Conservation (phyloP, 495 filamentous ascomycete species). For the Bacidia rubella region DNA sequence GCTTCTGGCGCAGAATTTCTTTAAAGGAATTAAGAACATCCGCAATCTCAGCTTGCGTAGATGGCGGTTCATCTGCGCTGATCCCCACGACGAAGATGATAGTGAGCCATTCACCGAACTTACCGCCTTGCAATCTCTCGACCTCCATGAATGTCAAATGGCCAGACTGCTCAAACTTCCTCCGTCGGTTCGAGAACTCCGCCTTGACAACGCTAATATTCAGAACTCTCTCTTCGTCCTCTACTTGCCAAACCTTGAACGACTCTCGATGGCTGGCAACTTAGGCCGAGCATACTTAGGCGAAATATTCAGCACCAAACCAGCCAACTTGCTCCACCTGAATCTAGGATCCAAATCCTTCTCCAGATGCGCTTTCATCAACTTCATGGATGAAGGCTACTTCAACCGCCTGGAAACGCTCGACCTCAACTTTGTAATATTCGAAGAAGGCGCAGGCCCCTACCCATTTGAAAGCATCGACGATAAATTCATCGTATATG, state of each 20-base stretch:
- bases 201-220: not conserved
- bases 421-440: not conserved
- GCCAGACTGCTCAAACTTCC: not conserved
- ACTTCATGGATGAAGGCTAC: not conserved
- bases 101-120: not conserved
- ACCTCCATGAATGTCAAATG: not conserved
- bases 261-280: not conserved
- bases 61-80: too few relatives aligned
- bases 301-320: not conserved
- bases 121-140: not conserved
- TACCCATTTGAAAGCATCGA: not conserved
- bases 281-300: not conserved
- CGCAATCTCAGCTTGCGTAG: not conserved
- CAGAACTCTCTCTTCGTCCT: not conserved
- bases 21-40: not conserved
- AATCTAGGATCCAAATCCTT: not conserved
- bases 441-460: not conserved
- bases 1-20: not conserved
- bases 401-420: slow-evolving; percentile 11
- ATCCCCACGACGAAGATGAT: not conserved
- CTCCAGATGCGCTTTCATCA: not conserved
- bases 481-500: slow-evolving; percentile 3
- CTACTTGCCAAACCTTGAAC: not conserved
- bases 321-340: slow-evolving; percentile 4
- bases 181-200: not conserved